A percentile compares a stretch with the other conserved stretches of the same genome.
Conservation (phyloP, 2,329 filamentous ascomycete species). For the Aspergillus carbonarius region DNA sequence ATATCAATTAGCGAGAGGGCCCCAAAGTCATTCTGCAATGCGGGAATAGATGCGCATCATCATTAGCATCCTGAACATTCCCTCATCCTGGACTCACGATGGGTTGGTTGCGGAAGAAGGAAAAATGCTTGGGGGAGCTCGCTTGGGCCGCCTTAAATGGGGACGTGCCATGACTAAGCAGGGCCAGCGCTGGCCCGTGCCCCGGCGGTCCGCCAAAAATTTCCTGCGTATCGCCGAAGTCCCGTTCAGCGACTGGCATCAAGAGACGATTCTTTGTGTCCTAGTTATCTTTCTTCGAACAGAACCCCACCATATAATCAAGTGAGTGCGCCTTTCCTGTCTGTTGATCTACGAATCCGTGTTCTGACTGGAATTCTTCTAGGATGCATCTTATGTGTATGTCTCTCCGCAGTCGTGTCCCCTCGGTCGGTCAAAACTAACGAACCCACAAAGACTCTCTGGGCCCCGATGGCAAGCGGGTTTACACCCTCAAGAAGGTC, state of each 20-base stretch:
- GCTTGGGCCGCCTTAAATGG: conserved; percentile 11
- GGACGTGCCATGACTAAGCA: conserved; percentile 20
- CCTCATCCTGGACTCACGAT: conserved; percentile 1
- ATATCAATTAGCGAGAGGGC: conserved; percentile 10
- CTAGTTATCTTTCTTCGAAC: not conserved
- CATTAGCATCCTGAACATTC: conserved; percentile 17
- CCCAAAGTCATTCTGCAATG: conserved; percentile 18
- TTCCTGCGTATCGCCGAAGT: conserved; percentile 16
- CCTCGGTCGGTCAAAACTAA: conserved; percentile 7
- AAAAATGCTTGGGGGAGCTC: conserved; percentile 10
- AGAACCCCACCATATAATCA: conserved; percentile 9
- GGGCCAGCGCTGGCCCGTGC: conserved; percentile 12
- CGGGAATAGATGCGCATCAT: conserved; percentile 8
- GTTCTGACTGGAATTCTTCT: not conserved
- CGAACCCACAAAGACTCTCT: conserved; percentile 66
- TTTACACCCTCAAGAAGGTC: conserved; percentile 91
- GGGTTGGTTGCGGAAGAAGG: conserved; percentile 15
- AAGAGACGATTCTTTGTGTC: not conserved
- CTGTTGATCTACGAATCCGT: conserved; percentile 8
- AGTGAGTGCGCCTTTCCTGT: conserved; percentile 26
- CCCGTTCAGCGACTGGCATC: not conserved
- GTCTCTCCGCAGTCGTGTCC: conserved; percentile 14
- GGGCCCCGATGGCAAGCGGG: conserved; percentile 77
- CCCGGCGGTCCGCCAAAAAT: conserved; percentile 14
- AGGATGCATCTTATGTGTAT: conserved; percentile 46